These are phyloP conservation scores for Sindora glabra DNA, from an alignment of 306 rosid species.

Conservation along the genomic window DNA sequence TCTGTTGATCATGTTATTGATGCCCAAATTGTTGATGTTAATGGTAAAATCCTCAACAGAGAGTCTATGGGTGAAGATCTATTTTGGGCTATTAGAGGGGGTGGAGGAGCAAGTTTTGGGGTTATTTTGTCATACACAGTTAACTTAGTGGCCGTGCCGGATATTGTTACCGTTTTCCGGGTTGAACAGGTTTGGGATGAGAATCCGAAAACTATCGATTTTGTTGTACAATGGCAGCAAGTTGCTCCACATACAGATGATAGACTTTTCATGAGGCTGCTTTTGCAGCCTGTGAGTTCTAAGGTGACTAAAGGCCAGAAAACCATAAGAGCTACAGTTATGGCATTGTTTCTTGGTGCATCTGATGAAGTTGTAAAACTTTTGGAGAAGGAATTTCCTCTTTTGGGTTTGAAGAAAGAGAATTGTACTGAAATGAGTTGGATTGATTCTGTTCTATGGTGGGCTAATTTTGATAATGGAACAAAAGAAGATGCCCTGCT, in stretches of 20 bases:
- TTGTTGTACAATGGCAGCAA: constrained; percentile 9
- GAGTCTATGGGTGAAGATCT: background rate
- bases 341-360: background rate
- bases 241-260: constrained; percentile 8
- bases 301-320: background rate
- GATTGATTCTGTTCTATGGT: background rate
- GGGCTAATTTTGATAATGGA: background rate
- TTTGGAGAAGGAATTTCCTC: background rate
- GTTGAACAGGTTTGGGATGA: background rate
- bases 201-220: background rate
- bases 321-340: background rate
- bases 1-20: constrained; percentile 2
- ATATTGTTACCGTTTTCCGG: background rate
- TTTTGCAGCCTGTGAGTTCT: background rate
- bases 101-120: constrained; percentile 12
- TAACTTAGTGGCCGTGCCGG: background rate
- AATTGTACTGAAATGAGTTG: background rate
- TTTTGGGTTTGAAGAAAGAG: background rate
- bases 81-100: background rate
- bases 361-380: background rate
- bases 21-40: constrained; percentile 1
- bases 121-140: constrained; percentile 2
- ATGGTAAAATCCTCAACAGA: background rate
- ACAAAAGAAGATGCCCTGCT: background rate
- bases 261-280: constrained; percentile 7